Evolutionary conservation across 169 alveolate genomes (phyloP), one percentile per base, ranked within the genome.

Genomic region (Plasmodium berghei): DNA sequence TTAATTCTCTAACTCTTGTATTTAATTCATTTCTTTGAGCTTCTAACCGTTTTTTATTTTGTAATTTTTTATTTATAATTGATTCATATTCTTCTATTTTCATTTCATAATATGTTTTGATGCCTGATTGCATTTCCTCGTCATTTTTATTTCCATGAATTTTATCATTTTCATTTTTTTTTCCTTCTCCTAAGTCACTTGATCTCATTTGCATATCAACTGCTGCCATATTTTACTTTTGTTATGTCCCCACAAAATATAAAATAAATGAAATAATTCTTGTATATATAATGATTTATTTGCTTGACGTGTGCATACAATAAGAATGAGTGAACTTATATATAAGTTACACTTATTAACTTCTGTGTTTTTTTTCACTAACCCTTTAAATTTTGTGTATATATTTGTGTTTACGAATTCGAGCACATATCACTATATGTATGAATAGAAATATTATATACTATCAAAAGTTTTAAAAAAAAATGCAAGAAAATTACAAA

Each of bases 11-110:
- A 75, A 97, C 99, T 80, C 96, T 92, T 22, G 96, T 92, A 93
- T 98, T 98, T 90, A 98, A 94, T 67, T 98, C 99, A 91, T 98
- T 98, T 80, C 99, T 95, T 92, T 98, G 99, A 5, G 99, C 99
- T 88, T 98, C 99, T 22, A 98, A 95, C 10, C 99, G 72, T 66
- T 97, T 95, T 18, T 96, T 92, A 74, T 98, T 93, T 54, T 88
- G 92, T 61, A 93, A 87, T 71, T 83, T 91, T 48, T 92, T 88
- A 69, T 72, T 72, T 56, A 94, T 90, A 22, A 94, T 74, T 9
- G 96, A 92, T 87, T 94, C 94, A 73, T 87, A 94, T 88, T 92
- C 95, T 80, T 90, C 95, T n/a, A 94, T 94, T 63, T 88, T 75
- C 72, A 89, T 48, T 83, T 88, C 88, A 40, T 94, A 94, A 40